Conservation (phyloP, 1,284 basidiomycete species). For the Apiotrichum mycotoxinovorans region DNA sequence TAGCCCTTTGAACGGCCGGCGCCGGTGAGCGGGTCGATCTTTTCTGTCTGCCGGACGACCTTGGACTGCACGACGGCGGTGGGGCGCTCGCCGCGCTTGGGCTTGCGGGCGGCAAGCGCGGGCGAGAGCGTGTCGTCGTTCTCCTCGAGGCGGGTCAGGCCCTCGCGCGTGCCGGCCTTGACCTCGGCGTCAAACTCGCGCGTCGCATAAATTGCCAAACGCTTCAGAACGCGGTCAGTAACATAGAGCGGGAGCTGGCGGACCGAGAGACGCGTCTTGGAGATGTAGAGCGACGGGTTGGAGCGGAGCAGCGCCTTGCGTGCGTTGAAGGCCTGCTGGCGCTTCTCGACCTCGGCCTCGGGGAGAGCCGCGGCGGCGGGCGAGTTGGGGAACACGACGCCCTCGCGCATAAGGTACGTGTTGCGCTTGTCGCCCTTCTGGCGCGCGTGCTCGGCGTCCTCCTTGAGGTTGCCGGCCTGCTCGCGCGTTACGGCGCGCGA, state of each 20-base stretch:
- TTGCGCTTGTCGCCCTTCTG: slow-evolving; percentile 95
- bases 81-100: slow-evolving; percentile 54
- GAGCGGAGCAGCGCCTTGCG: slow-evolving; percentile 74
- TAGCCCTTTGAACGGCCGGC: slow-evolving; percentile 87
- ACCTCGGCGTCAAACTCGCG: slow-evolving; percentile 78
- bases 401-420: slow-evolving; percentile 92
- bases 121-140: slow-evolving; percentile 50
- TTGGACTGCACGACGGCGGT: slow-evolving; percentile 75
- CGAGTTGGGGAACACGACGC: slow-evolving; percentile 83
- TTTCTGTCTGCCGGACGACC: slow-evolving; percentile 74
- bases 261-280: slow-evolving; percentile 86
- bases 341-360: slow-evolving; percentile 72
- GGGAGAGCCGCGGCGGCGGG: slow-evolving; percentile 69
- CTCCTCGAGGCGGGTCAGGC: slow-evolving; percentile 71
- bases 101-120: slow-evolving; percentile 47
- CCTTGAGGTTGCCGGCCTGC: slow-evolving; percentile 78
- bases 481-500: slow-evolving; percentile 86
- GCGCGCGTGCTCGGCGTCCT: slow-evolving; percentile 74
- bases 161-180: slow-evolving; percentile 59
- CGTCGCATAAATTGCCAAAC: slow-evolving; percentile 76
- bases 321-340: slow-evolving; percentile 75
- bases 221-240: slow-evolving; percentile 83
- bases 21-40: slow-evolving; percentile 80
- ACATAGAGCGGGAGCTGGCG: slow-evolving; percentile 88
- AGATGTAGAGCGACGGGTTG: slow-evolving; percentile 91